Conservation (phyloP, 2,329 filamentous ascomycete genomes). For the Venturia effusa region DNA sequence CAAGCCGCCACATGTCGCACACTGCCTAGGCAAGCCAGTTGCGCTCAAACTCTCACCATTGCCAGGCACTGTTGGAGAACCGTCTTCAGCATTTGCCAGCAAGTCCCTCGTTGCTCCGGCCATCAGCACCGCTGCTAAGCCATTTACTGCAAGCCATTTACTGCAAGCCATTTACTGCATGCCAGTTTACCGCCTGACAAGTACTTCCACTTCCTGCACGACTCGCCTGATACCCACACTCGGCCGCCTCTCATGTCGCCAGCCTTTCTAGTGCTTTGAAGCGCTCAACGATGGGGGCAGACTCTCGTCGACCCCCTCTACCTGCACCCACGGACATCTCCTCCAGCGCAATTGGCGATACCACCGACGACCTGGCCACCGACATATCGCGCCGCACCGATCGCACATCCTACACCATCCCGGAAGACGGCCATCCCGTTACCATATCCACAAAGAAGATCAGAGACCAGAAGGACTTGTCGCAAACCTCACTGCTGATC, state of each 20-base stretch:
- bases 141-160: neutral
- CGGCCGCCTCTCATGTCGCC: constrained; percentile 5
- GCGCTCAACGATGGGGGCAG: constrained; percentile 30
- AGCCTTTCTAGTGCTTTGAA: neutral
- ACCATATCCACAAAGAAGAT: constrained; percentile 74
- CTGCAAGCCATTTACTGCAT: neutral
- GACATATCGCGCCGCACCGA: constrained; percentile 60
- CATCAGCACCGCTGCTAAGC: neutral
- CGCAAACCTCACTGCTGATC: constrained; percentile 84
- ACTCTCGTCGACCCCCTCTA: constrained; percentile 47
- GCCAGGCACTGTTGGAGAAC: neutral
- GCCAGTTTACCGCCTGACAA: neutral
- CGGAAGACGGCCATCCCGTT: constrained; percentile 80
- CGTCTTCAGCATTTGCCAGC: neutral
- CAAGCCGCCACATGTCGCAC: neutral
- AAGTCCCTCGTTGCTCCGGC: neutral
- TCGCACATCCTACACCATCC: constrained; percentile 65
- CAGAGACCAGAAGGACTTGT: constrained; percentile 42
- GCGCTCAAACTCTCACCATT: neutral
- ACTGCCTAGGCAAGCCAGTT: neutral
- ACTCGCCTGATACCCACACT: neutral
- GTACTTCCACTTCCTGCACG: neutral
- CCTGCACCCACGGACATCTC: constrained; percentile 66
- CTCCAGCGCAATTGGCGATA: constrained; percentile 32
- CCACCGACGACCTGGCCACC: constrained; percentile 44